Evolutionary conservation across 2,329 filamentous ascomycete genomes (phyloP).

Genomic region (Venturia nashicola): DNA sequence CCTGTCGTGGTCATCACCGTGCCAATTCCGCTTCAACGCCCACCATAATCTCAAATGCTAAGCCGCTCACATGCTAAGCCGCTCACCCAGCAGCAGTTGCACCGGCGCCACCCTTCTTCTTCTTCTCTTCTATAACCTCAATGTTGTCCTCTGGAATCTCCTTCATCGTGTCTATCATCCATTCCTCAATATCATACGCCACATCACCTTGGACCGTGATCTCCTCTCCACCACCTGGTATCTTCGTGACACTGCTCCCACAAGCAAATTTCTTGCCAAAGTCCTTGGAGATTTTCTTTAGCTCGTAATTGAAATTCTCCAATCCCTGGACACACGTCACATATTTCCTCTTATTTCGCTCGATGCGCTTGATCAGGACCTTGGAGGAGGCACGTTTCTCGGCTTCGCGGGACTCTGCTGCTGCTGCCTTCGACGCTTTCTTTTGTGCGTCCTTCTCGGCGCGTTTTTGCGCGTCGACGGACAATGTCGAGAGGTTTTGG

Average conservation of each 20-base stretch:
- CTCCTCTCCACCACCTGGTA: slow-evolving; percentile 75
- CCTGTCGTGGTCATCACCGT: neutral
- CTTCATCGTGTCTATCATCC: slow-evolving; percentile 76
- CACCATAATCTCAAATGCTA: neutral
- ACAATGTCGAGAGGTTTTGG: slow-evolving; percentile 74
- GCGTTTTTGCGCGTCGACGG: slow-evolving; percentile 83
- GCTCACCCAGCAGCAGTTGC: neutral
- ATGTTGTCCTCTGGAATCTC: slow-evolving; percentile 91
- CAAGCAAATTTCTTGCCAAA: slow-evolving; percentile 98
- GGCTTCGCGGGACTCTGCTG: slow-evolving; percentile 69
- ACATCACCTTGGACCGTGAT: slow-evolving; percentile 97
- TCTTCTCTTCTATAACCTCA: slow-evolving; percentile 90
- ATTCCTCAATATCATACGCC: slow-evolving; percentile 87
- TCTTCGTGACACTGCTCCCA: slow-evolving; percentile 82
- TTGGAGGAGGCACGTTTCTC: slow-evolving; percentile 74
- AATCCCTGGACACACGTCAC: slow-evolving; percentile 87
- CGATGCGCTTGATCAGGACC: slow-evolving; percentile 88
- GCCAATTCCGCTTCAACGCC: neutral
- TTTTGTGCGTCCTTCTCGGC: slow-evolving; percentile 94
- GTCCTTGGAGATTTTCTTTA: slow-evolving; percentile 95
- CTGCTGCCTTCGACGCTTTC: slow-evolving; percentile 89
- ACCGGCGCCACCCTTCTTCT: slow-evolving; percentile 52
- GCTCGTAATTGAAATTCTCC: slow-evolving; percentile 78
- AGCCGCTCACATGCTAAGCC: neutral
- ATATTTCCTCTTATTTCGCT: slow-evolving; percentile 95